These are phyloP conservation scores for Lactarius akahatsu DNA, from an alignment of 768 basidiomycete genomes.

Conservation along the genomic window DNA sequence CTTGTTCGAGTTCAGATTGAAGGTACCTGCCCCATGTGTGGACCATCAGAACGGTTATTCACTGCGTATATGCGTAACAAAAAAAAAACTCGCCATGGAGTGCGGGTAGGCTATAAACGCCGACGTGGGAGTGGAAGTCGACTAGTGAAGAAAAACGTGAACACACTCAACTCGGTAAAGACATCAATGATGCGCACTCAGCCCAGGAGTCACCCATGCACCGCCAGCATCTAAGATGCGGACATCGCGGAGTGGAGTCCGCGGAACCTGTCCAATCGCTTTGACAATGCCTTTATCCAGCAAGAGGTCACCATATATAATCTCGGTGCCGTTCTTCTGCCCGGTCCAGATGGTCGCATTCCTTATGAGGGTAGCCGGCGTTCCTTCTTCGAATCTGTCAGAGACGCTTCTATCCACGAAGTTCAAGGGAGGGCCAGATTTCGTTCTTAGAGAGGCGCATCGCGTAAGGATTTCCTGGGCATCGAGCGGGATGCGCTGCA, in stretches of 20 bases:
- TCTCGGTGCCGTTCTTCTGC: conserved; percentile 52
- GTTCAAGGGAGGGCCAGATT: conserved; percentile 35
- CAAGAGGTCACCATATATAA: conserved; percentile 59
- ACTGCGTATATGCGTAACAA: neutral
- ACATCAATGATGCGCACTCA: conserved; percentile 40
- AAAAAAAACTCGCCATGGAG: conserved; percentile 42
- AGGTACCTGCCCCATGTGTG: conserved; percentile 39
- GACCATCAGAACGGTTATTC: neutral
- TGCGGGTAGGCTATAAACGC: conserved; percentile 61
- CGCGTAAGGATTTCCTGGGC: conserved; percentile 34
- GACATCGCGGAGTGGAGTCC: conserved; percentile 41
- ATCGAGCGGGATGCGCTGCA: conserved; percentile 30
- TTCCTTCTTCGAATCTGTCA: conserved; percentile 66
- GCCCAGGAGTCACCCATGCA: conserved; percentile 64
- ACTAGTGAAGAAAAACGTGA: conserved; percentile 30
- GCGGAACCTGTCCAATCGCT: conserved; percentile 49
- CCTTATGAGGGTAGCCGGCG: conserved; percentile 62
- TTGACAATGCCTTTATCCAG: conserved; percentile 66
- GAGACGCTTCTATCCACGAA: conserved; percentile 42
- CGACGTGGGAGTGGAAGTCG: conserved; percentile 66
- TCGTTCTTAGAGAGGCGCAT: conserved; percentile 36
- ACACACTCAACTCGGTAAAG: conserved; percentile 21
- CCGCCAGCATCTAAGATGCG: conserved; percentile 59
- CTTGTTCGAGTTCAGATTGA: conserved; percentile 63
- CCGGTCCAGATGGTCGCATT: conserved; percentile 73